Base-by-base conservation (phyloP, 2,329 filamentous ascomycete species). In the Alternaria incomplexa region DNA sequence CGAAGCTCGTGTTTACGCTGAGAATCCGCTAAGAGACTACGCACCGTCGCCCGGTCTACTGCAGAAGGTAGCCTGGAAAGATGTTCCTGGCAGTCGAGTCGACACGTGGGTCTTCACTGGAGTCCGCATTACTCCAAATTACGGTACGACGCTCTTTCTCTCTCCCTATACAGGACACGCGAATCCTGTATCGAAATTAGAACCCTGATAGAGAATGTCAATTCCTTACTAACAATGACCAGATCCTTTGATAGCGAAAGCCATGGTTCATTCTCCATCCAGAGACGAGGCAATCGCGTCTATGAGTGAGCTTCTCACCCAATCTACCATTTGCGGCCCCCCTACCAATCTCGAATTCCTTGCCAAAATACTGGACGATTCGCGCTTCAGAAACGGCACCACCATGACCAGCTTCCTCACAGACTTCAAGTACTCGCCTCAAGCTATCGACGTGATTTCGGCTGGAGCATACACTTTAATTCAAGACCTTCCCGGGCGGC, bases 51-150 rank as follows among this genome's bases (percentile, higher is more conserved):
- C 89, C 0, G 89, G 89, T 2, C 76, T 85, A 1, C 75, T 91
- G 2, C 87, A 88, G 45, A 79, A 85, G 22, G 85, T 91, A 0
- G 68, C 82, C 15, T 90, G 87, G 83, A 82, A 85, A n/a, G 70
- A 82, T 12, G 73, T 82, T 0, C 67, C 81, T 0, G 81, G 81
- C 5, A 80, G 84, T 23, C 83, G 89, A 5, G 83, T 91, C 25
- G 89, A 91, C 67, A 90, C 88, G 0, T 91, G 88, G 88, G 82
- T 90, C 1, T 82, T 85, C 57, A 84, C 84, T 2, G 88, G 88
- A 6, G 84, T 85, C 3, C 83, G 81, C 4, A 82, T 90, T 43
- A 86, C 85, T 6, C 83, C 87, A 2, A 82, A 86, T 61, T 90
- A 89, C 56, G 86, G 61, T 63, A 56, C n/a, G 61, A 32, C 13